Conservation (phyloP, 352 stramenopile genomes). For the Phytophthora pistaciae region DNA sequence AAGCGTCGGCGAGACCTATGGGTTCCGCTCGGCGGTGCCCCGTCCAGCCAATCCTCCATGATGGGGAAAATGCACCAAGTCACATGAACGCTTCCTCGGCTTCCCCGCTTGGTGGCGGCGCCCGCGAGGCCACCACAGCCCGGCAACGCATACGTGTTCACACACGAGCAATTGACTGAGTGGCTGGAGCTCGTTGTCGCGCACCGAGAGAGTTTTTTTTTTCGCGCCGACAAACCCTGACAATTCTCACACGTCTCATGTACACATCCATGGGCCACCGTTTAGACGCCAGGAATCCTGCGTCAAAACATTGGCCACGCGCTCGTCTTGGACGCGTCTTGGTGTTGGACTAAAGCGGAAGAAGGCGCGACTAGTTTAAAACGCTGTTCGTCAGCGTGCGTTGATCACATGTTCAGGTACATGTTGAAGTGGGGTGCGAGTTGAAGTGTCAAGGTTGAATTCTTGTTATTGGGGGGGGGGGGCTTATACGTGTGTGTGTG, state of each 20-base stretch:
- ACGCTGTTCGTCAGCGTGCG: background rate
- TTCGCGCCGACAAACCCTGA: background rate
- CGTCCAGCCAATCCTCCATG: background rate
- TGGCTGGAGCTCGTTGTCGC: background rate
- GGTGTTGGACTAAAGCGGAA: background rate
- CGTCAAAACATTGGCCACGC: conserved; percentile 1
- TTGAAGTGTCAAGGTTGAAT: background rate
- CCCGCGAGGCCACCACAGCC: background rate
- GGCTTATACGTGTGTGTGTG: background rate
- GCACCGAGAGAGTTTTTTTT: background rate
- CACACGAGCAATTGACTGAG: background rate
- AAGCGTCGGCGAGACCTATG: too few relatives aligned
- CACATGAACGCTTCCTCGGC: background rate
- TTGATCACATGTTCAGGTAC: background rate
- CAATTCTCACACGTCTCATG: background rate
- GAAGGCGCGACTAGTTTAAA: background rate
- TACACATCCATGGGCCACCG: background rate
- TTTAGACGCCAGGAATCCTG: background rate
- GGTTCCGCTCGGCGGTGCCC: too few relatives aligned
- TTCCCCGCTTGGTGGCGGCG: background rate
- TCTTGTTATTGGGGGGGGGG: background rate
- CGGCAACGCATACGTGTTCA: background rate
- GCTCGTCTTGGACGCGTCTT: background rate
- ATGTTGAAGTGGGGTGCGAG: background rate
- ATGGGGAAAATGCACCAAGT: background rate